Evolutionary conservation across 2,329 filamentous ascomycete species (phyloP).

Genomic region (Cercospora janseana): DNA sequence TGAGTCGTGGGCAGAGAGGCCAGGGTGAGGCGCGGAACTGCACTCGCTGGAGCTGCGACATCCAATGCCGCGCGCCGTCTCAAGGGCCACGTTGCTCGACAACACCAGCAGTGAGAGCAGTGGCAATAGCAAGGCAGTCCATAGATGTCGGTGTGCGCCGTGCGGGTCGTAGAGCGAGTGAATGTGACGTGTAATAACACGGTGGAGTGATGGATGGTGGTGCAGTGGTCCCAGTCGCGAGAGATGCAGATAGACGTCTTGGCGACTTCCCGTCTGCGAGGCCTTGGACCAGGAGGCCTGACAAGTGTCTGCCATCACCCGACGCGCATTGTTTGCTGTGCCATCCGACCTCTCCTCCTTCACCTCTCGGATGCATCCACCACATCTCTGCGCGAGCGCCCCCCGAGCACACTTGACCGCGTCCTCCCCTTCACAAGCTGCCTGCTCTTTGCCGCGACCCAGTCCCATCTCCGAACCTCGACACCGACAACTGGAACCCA

Average conservation of each 20-base stretch:
- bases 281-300: neutral
- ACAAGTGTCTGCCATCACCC: neutral
- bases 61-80: neutral
- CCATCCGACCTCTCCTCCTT: neutral
- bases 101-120: neutral
- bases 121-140: too few relatives aligned
- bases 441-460: neutral
- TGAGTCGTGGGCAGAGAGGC: slow-evolving; percentile 1
- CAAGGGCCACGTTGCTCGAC: neutral
- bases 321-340: slow-evolving; percentile 1
- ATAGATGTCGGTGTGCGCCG: neutral
- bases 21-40: slow-evolving; percentile 12
- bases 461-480: neutral
- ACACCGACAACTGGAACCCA: neutral
- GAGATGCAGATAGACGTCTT: slow-evolving; percentile 1
- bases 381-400: neutral
- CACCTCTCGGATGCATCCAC: slow-evolving; percentile 2
- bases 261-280: slow-evolving; percentile 2
- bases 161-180: neutral
- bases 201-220: neutral
- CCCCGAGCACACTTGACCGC: neutral
- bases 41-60: neutral
- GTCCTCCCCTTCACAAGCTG: neutral
- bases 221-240: neutral
- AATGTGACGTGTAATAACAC: slow-evolving; percentile 4